Evolutionary conservation across 1,284 basidiomycete species (phyloP).

Genomic region (Albatrellus sp.): DNA sequence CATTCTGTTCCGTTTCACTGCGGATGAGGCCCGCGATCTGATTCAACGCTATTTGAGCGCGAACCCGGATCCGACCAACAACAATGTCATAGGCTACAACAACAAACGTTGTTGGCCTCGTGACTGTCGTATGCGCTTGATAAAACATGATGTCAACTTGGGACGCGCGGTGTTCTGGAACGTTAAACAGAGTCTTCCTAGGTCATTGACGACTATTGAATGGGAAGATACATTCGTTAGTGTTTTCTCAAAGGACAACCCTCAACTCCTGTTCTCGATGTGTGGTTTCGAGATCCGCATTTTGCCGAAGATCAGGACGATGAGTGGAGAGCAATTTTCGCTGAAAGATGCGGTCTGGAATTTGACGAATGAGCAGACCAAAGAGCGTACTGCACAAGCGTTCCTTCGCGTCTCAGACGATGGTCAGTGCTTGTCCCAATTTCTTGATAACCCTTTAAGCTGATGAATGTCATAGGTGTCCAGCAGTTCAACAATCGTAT

Average conservation of each 20-base stretch:
- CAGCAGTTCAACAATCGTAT: constrained; percentile 96
- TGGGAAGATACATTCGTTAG: constrained; percentile 97
- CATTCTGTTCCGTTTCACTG: constrained; percentile 96
- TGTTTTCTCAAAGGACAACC: constrained; percentile 96
- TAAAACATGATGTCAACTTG: constrained; percentile 99
- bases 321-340: constrained; percentile 93
- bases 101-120: constrained; percentile 99
- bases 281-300: constrained; percentile 97
- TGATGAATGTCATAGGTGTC: constrained; percentile 42
- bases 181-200: constrained; percentile 92
- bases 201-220: constrained; percentile 96
- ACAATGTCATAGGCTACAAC: constrained; percentile 98
- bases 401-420: constrained; percentile 97
- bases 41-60: constrained; percentile 96
- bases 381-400: constrained; percentile 95
- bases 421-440: constrained; percentile 25
- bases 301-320: constrained; percentile 87
- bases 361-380: constrained; percentile 88
- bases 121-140: constrained; percentile 97
- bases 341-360: constrained; percentile 98
- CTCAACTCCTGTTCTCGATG: constrained; percentile 97
- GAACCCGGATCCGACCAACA: constrained; percentile 97
- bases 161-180: constrained; percentile 99
- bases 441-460: constrained; percentile 10
- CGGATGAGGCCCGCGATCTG: constrained; percentile 93